Percentiles rank a stretch among this genome's conserved stretches.
Evolutionary conservation across 352 stramenopile genomes (phyloP).

Genomic region (Bremia lactucae): DNA sequence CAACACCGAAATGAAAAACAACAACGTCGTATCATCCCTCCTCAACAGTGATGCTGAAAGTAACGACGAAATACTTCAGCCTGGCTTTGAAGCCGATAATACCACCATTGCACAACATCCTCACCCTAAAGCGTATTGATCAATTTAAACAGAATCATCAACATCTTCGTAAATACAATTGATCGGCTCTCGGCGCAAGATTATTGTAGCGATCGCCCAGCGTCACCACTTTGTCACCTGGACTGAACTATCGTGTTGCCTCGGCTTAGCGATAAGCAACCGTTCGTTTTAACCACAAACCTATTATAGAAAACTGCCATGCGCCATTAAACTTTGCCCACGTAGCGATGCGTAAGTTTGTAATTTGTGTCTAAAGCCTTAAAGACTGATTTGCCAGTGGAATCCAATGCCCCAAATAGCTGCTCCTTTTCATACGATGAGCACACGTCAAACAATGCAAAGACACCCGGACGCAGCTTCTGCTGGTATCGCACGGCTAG

Average conservation of each 20-base stretch:
- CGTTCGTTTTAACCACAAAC: too few species aligned
- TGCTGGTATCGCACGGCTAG: conserved; percentile 49
- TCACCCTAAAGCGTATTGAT: conserved; percentile 16
- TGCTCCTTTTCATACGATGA: conserved; percentile 81
- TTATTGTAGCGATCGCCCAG: conserved; percentile 22
- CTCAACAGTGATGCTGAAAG: conserved; percentile 75
- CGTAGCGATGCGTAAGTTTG: conserved; percentile 81
- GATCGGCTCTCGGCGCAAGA: conserved; percentile 13
- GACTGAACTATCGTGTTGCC: conserved; percentile 9
- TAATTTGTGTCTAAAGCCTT: conserved; percentile 78
- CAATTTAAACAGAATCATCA: conserved; percentile 35
- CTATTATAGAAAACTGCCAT: not conserved
- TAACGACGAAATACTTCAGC: conserved; percentile 52
- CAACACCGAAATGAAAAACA: conserved; percentile 20
- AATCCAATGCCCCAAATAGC: conserved; percentile 69
- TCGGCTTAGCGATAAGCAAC: too few species aligned
- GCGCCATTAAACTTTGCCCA: conserved; percentile 61
- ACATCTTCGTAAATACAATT: conserved; percentile 28
- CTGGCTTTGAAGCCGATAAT: conserved; percentile 38
- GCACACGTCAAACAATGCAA: conserved; percentile 74
- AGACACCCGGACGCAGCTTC: conserved; percentile 62
- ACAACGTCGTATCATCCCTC: conserved; percentile 59
- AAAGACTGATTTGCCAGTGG: conserved; percentile 75
- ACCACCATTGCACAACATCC: conserved; percentile 6
- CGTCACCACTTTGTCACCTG: conserved; percentile 17